A percentile compares a stretch with the other conserved stretches of the same genome.
phyloP scores from a whole-genome alignment of 805 yeast genomes.

The Schwanniomyces occidentalis region DNA sequence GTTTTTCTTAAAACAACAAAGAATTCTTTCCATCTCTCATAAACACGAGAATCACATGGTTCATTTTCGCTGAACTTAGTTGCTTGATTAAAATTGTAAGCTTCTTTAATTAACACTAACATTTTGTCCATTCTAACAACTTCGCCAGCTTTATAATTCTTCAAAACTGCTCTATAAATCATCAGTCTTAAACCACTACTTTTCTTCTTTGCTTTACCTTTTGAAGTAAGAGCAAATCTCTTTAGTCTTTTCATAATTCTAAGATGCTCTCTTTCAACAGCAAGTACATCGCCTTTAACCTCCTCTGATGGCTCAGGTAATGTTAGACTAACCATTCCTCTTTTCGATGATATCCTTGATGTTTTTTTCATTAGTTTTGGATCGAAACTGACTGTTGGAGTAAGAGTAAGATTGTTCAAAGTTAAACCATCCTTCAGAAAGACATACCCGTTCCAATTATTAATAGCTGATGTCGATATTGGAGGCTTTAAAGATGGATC shows the following conservation, averaged over 20 bases:
- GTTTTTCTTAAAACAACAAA: slow-evolving; percentile 70
- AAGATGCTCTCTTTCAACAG: neutral
- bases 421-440: slow-evolving; percentile 1
- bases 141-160: slow-evolving; percentile 52
- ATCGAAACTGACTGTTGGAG: neutral
- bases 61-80: slow-evolving; percentile 47
- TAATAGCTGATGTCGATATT: too few relatives aligned
- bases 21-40: slow-evolving; percentile 81
- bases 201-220: slow-evolving; percentile 17
- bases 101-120: slow-evolving; percentile 60
- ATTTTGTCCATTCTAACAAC: slow-evolving; percentile 66
- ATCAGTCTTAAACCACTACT: slow-evolving; percentile 18
- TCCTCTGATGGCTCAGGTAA: too few relatives aligned
- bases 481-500: too few relatives aligned
- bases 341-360: neutral
- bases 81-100: slow-evolving; percentile 21
- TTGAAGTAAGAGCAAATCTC: slow-evolving; percentile 24
- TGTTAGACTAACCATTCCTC: too few relatives aligned
- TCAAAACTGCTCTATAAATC: slow-evolving; percentile 23
- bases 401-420: neutral
- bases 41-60: slow-evolving; percentile 52
- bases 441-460: neutral
- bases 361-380: neutral
- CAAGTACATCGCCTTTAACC: too few relatives aligned
- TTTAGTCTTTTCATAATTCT: slow-evolving; percentile 20